Percentiles rank a stretch among this genome's conserved stretches.
Evolutionary conservation across 805 yeast species (phyloP).

Genomic region (Yamadazyma ubonensis): DNA sequence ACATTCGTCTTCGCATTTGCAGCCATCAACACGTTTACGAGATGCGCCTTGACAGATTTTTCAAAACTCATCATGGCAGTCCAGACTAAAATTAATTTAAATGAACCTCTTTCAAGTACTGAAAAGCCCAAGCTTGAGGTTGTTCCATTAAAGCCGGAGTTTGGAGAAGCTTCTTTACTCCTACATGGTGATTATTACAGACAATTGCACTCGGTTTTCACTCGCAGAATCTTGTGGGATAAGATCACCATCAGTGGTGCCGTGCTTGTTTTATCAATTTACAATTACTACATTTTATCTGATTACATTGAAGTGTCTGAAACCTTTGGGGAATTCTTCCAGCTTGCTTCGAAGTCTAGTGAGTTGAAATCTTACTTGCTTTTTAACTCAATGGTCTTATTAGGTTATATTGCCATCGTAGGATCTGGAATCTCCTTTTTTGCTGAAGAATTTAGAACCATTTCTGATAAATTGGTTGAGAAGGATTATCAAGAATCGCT

Average conservation of each 20-base stretch:
- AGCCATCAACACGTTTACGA: background rate
- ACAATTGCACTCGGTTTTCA: slow-evolving; percentile 47
- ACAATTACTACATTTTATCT: slow-evolving; percentile 22
- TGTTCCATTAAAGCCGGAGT: slow-evolving; percentile 52
- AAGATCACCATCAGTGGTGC: slow-evolving; percentile 30
- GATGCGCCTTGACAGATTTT: background rate
- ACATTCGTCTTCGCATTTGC: background rate
- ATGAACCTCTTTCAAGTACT: slow-evolving; percentile 52
- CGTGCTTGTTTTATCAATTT: slow-evolving; percentile 10
- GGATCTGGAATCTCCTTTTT: slow-evolving; percentile 31
- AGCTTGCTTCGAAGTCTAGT: slow-evolving; percentile 20
- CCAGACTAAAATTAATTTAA: slow-evolving; percentile 54
- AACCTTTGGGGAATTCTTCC: slow-evolving; percentile 27
- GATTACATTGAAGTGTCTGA: slow-evolving; percentile 35
- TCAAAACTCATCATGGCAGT: slow-evolving; percentile 23
- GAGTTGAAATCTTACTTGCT: slow-evolving; percentile 26
- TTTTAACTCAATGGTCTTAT: slow-evolving; percentile 31
- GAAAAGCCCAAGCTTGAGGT: slow-evolving; percentile 54
- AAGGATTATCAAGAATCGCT: slow-evolving; percentile 25
- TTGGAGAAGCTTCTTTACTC: slow-evolving; percentile 58
- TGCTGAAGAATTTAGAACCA: slow-evolving; percentile 47
- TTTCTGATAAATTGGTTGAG: slow-evolving; percentile 29
- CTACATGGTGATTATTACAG: slow-evolving; percentile 62
- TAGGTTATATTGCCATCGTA: slow-evolving; percentile 8
- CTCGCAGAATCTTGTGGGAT: slow-evolving; percentile 46